Evolutionary conservation across 352 stramenopile genomes (phyloP), one percentile per base, ranked within the genome.

Genomic region (Phytophthora sansomeana): DNA sequence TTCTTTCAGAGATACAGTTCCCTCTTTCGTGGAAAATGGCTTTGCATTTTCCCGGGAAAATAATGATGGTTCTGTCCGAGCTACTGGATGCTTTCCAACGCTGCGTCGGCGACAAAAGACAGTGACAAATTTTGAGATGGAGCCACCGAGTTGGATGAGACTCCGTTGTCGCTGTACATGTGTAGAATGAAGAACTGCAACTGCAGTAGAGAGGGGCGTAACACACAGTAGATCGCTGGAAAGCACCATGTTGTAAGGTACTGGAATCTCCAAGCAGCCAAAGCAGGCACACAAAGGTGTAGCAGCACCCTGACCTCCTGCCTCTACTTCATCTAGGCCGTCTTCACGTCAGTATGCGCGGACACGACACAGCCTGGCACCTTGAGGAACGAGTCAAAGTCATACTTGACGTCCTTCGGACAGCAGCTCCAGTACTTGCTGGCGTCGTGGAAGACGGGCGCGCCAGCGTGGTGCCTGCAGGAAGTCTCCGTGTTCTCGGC

Each of bases 371-470:
- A 98, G 36, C 91, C 91, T 1, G 87, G 83, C 14, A 98, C 82
- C 57, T 96, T 80, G 17, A 98, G 79, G 72, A 98, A 98, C 52
- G 92, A 93, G 30, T 98, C 92, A 75, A 98, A 98, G 72, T 98
- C 92, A 83, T 98, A 98, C 84, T 97, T 97, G 69, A 97, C 85
- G 28, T 79, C 68, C 67, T 97, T 95, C 14, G 93, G 91, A 65
- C 94, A 98, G 81, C 94, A 98, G 61, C 81, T 93, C 94, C 94
- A 98, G 75, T 87, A 97, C 75, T 98, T 98, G 68, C 88, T 86
- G 44, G 88, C 89, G 63, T 98, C 94, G 66, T 98, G 93, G 75
- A 98, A 98, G 35, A 98, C 87, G 1, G 93, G 93, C 33, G 90
- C 80, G 9, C 87, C 88, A 7, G 80, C 81, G 72, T 98, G 93